Base-by-base conservation (phyloP, 257 asterid species). In the Solanum virginianum region DNA sequence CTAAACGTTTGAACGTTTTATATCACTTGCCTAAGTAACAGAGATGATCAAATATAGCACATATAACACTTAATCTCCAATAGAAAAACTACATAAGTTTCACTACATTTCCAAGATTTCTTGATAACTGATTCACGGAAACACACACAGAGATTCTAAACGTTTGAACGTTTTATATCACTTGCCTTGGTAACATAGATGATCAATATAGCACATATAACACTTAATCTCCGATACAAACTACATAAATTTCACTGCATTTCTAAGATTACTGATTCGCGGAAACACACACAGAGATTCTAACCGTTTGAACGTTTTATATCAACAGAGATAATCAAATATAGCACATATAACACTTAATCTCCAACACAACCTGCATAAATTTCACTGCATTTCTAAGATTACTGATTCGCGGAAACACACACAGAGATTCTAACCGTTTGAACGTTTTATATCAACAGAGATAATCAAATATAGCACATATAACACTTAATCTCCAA, bases 121-220 rank as follows among this genome's bases (percentile, higher is more conserved):
- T 16, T n/a, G 6, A 7, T 24, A 82, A 29, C 62, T 62, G 51
- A 2, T 82, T 16, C 17, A 13, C 8, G 16, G 41, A 36, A 62
- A 24, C 85, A 24, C 10, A 41, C 49, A 57, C 68, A 84, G 13
- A 39, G 81, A 83, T 60, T 83, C 70, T 65, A 80, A 53, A 54
- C 32, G 62, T 85, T 83, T 45, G 80, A 87, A 53, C 86, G 83
- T 87, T 45, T 49, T 69, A 70, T 39, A 86, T 82, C 74, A 89
- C 90, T 91, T 90, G 93, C 95, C 95, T 91, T 83, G 90, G 88
- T 83, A 92, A 87, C 82, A 94, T 63, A 70, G 94, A 93, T 85
- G 22, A 56, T 18, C 57, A 56, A 18, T 12, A 49, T 54, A 53
- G 20, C 69, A 39, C 22, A 69, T 17, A 16, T 69, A 36, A 18